phyloP scores from a whole-genome alignment of 2,329 filamentous ascomycete species.

The Phoma sp. region DNA sequence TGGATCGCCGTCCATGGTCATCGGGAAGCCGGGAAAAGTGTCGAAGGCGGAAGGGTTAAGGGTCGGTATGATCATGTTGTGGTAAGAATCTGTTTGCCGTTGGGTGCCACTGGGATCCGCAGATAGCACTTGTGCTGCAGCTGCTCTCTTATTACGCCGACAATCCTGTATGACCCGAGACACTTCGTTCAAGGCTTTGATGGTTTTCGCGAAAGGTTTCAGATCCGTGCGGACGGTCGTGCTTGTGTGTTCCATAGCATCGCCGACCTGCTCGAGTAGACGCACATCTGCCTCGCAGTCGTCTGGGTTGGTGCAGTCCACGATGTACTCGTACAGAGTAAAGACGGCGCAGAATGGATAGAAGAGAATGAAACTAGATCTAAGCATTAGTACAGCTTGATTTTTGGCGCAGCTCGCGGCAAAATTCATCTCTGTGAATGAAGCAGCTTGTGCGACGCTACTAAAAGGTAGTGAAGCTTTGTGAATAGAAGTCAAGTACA shows the following conservation, averaged over 20 bases:
- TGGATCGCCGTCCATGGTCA: constrained; percentile 26
- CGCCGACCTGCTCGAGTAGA: constrained; percentile 30
- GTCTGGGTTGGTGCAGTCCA: constrained; percentile 28
- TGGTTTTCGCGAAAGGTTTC: constrained; percentile 31
- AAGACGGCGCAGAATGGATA: constrained; percentile 42
- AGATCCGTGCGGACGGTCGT: constrained; percentile 20
- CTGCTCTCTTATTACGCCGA: constrained; percentile 9
- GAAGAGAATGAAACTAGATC: constrained; percentile 34
- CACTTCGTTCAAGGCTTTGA: constrained; percentile 39
- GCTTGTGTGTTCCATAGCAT: constrained; percentile 29
- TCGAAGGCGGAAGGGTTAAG: constrained; percentile 26
- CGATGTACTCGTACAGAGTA: constrained; percentile 38
- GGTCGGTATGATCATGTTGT: constrained; percentile 15
- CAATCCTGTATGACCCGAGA: constrained; percentile 35
- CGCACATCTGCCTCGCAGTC: constrained; percentile 35
- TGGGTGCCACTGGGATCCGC: neutral
- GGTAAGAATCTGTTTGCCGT: neutral
- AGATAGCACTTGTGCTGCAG: neutral
- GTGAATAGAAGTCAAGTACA: no score
- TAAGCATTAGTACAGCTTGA: neutral
- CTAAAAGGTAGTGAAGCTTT: neutral
- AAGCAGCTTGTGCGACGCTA: neutral
- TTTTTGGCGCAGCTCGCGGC: neutral
- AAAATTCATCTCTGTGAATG: neutral
- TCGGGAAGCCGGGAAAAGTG: constrained; percentile 24